Evolutionary conservation across 805 yeast genomes (phyloP).

Genomic region (Candida vaughaniae): DNA sequence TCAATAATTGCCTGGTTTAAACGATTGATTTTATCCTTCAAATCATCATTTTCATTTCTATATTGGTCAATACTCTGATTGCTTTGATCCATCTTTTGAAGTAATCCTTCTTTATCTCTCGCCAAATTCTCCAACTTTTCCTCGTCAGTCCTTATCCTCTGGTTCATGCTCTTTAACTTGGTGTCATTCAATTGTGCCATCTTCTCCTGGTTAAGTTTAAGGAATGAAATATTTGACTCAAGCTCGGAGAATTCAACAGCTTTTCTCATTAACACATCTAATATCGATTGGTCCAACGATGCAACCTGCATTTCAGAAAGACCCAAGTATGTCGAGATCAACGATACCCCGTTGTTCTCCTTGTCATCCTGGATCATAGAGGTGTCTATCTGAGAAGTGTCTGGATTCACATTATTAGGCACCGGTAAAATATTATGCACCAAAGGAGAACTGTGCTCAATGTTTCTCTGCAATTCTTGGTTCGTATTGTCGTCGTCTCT

Average conservation of each 20-base stretch:
- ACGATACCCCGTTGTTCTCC: constrained; percentile 43
- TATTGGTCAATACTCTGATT: constrained; percentile 14
- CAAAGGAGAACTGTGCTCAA: constrained; percentile 20
- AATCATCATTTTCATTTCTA: constrained; percentile 13
- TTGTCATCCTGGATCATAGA: constrained; percentile 3
- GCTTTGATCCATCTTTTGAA: constrained; percentile 18
- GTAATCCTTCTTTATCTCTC: constrained; percentile 22
- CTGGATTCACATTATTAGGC: constrained; percentile 8
- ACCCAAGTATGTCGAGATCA: constrained; percentile 36
- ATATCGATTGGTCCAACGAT: constrained; percentile 12
- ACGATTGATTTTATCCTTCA: constrained; percentile 17
- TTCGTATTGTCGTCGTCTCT: constrained; percentile 22
- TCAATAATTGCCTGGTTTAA: constrained; percentile 16
- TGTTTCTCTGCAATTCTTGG: constrained; percentile 19
- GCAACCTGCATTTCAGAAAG: constrained; percentile 20
- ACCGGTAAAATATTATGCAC: constrained; percentile 7
- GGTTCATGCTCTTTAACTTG: constrained; percentile 20
- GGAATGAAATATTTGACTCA: constrained; percentile 28
- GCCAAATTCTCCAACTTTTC: constrained; percentile 19
- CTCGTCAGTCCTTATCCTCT: constrained; percentile 20
- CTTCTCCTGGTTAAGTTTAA: constrained; percentile 37
- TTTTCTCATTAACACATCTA: constrained; percentile 23
- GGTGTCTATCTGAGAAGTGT: constrained; percentile 2
- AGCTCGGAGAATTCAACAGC: constrained; percentile 29
- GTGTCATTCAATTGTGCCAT: constrained; percentile 24